Base-by-base conservation (phyloP, 2,329 filamentous ascomycete genomes). In the Colletotrichum spaethianum region DNA sequence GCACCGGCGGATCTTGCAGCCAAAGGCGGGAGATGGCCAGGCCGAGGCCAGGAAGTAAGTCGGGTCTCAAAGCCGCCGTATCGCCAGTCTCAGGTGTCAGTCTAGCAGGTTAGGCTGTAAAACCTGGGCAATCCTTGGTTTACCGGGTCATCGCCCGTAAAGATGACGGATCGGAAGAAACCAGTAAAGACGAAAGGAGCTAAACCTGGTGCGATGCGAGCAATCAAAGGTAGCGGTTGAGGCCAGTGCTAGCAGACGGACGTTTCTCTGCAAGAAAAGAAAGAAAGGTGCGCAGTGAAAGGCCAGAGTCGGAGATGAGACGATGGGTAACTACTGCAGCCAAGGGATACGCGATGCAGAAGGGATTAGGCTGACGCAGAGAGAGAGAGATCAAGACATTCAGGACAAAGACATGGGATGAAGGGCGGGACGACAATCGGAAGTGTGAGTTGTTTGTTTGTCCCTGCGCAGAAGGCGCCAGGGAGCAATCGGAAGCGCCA, bases 291-390 rank as follows among this genome's bases (percentile, higher is more conserved):
- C 8, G 44, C 26, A n/a, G n/a, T 59, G 38, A 59, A 20, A 28
- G 23, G 38, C 36, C 23, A 28, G 18, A 23, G 33, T 31, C 26
- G 26, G 38, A 44, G 23, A 60, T 44, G 38, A 60, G 56, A 44
- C 26, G 40, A 46, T 20, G 57, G 20, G 57, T 33, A 14, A 28
- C 40, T 46, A 61, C 57, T 46, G 18, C 18, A 46, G 57, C 38
- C 40, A 61, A 61, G 57, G 57, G 26, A 46, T 46, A 28, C 3
- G 40, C 42, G 40, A 33, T 23, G 56, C 26, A 59, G 56, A 59
- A 44, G 38, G 56, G 56, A 31, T 18, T 8, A 14, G 46, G 9
- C 28, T 28, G 18, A n/a, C n/a, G 11, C 18, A 9, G 40, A 20
- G 18, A 56, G n/a, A 23, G 53, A 16, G n/a, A 40, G 9, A 33